Conservation (phyloP, 1,139 yeast genomes). For the Pneumocystis murina region DNA sequence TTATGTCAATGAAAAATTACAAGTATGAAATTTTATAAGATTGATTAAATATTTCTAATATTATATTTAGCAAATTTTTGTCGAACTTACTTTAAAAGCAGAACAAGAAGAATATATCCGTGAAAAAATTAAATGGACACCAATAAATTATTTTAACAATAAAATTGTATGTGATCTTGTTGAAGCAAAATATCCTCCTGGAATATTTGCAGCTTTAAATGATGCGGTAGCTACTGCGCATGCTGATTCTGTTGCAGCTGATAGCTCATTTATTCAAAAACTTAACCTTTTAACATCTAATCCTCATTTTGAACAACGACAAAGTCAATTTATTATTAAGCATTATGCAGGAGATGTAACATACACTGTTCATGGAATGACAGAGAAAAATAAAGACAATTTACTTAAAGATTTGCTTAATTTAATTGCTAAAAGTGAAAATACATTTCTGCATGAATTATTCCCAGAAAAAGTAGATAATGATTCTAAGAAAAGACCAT, state of each 20-base stretch:
- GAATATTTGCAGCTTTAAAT: constrained; percentile 88
- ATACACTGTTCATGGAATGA: constrained; percentile 79
- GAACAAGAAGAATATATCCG: constrained; percentile 95
- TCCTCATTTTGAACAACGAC: constrained; percentile 80
- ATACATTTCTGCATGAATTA: constrained; percentile 46
- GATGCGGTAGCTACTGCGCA: constrained; percentile 98
- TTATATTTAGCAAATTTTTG: constrained; percentile 52
- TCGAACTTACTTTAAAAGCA: constrained; percentile 84
- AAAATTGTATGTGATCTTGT: constrained; percentile 93
- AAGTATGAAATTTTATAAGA: constrained; percentile 21
- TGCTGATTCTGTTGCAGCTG: constrained; percentile 94
- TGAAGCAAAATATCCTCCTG: constrained; percentile 91
- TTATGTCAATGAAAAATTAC: constrained; percentile 91
- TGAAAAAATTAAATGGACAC: constrained; percentile 95
- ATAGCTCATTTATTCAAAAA: constrained; percentile 88
- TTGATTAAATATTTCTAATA: neutral
- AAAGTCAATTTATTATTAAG: constrained; percentile 74
- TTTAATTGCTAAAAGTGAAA: constrained; percentile 55
- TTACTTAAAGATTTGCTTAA: constrained; percentile 78
- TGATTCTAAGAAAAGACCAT: constrained; percentile 71
- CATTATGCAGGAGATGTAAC: constrained; percentile 99
- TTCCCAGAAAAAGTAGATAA: constrained; percentile 71
- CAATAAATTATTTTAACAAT: constrained; percentile 90
- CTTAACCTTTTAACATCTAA: constrained; percentile 69
- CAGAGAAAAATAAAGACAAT: constrained; percentile 94